Evolutionary conservation across 129 eudicot genomes (phyloP), one percentile per base, ranked within the genome.

Genomic region (Deinandra increscens): DNA sequence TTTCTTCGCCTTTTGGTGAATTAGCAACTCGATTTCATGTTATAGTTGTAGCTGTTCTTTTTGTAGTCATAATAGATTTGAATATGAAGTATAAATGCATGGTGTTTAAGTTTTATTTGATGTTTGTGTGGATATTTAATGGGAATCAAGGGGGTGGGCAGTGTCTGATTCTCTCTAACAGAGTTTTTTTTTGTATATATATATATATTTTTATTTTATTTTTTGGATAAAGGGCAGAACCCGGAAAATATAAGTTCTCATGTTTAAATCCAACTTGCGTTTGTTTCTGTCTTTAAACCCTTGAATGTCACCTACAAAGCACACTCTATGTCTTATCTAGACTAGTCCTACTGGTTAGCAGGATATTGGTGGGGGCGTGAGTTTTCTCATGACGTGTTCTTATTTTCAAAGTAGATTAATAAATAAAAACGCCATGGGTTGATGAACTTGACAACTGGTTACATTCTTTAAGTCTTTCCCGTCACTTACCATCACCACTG

Each of bases 1-100:
- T 58, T 58, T 58, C 63, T 58, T 58, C 18, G 63, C 63, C 39
- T 29, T 55, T 58, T 12, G 63, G 63, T 58, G 63, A 58, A 29
- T 46, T 17, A 56, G 48, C 44, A 60, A 60, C 66, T 34, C 66
- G 44, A 49, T 60, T 60, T 29, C 9, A 56, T 55, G 54, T 73
- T 62, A 58, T 58, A 33, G 31, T 59, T 45, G 10, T 39, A 67
- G 14, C 12, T 75, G 53, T 67, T 34, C 38, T 18, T 70, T 51
- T 43, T 43, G 45, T 11, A 60, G 60, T 60, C 44, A 43, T 60
- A 59, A 38, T 8, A 54, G 53, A 37, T 60, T 38, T 20, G 34
- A 58, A 58, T 58, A 26, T 58, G 3, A 3, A 9, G 44, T 58
- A 42, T 29, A 71, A 44, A 26, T 60, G 20, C 68, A 42, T 19